Base-by-base conservation (phyloP, 768 basidiomycete genomes). In the Russula dissimulans region DNA sequence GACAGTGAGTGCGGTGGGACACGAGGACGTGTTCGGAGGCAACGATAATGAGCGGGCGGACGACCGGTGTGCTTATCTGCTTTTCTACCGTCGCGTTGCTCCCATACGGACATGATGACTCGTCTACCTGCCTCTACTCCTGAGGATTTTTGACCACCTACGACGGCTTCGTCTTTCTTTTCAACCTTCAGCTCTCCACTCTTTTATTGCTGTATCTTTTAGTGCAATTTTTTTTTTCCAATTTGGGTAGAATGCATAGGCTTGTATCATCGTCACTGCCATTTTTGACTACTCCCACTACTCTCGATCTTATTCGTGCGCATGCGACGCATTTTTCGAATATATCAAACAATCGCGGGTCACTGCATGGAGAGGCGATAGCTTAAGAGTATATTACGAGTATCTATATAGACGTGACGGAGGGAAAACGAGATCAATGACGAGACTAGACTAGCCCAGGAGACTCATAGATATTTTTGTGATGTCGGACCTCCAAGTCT, bases 11-110 rank as follows among this genome's bases (percentile, higher is more conserved):
- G 84, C 89, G 66, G 80, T 95, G 44, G 75, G 79, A 26, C 71
- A 78, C 1, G 84, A 84, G 43, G 90, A 92, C 68, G 89, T 92
- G 59, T 91, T 91, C 68, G 75, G 74, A 63, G 63, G 75, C 22
- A 42, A 56, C 36, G 48, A 46, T 12, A 50, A 52, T 34, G 61
- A 61, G 70, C 57, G 79, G 76, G 56, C 71, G 76, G 76, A 79
- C 65, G 87, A 88, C 68, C 79, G 86, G 65, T 89, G 86, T 71
- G 91, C 91, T 29, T 97, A 95, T 74, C 70, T 97, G 69, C 74
- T 94, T 71, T 93, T 95, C 70, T 95, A 95, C 72, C 76, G 85
- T 63, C 75, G 87, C 64, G 68, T 90, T 44, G 73, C 76, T 57
- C 59, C 69, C 55, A 31, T 67, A 64, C 65, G 67, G 65, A 64